Evolutionary conservation across 2,329 filamentous ascomycete species (phyloP), one percentile per base, ranked within the genome.

Genomic region (Cytospora paraplurivora): DNA sequence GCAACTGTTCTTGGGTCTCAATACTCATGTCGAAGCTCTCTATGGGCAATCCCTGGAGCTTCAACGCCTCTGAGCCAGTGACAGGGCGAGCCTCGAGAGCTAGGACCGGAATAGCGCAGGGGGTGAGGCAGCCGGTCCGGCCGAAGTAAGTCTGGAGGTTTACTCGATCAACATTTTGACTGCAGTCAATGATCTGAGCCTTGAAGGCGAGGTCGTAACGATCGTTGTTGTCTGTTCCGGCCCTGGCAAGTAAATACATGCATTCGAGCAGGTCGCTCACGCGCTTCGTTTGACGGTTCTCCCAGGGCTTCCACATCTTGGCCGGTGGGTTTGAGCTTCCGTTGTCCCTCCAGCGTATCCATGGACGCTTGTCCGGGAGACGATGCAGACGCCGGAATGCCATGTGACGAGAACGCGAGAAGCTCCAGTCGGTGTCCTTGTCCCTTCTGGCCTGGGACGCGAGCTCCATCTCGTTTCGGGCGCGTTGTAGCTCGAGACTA

Each of bases 111-210:
- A 85, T 79, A 0, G 88, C 89, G 7, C 71, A 78, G 0, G 91
- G 90, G 0, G 90, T 92, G 11, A 93, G 77, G 70, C 91, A 93
- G 0, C 84, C 82, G 2, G 84, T 77, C 7, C 90, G 78, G 0
- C 90, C 90, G 49, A 82, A 79, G 0, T 76, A 74, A 0, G 72
- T 73, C 1, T 66, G 73, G 13, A 50, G 51, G 49, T 59, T 41
- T 12, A 81, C 80, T 15, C 89, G 79, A 69, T 92, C 88, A 10
- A 92, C 80, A 59, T 92, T 93, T 70, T 93, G 91, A 7, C 88
- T 90, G 0, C 91, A 75, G 64, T 94, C 88, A 67, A 86, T 81
- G 41, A 85, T 73, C 13, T 76, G 71, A 13, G 74, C 70, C 71
- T 84, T 80, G 70, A 71, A 76, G 4, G 53, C 62, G 12, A 75